These are phyloP conservation scores for Trichoderma atrobrunneum DNA, from an alignment of 2,329 filamentous ascomycete genomes.

Conservation along the genomic window DNA sequence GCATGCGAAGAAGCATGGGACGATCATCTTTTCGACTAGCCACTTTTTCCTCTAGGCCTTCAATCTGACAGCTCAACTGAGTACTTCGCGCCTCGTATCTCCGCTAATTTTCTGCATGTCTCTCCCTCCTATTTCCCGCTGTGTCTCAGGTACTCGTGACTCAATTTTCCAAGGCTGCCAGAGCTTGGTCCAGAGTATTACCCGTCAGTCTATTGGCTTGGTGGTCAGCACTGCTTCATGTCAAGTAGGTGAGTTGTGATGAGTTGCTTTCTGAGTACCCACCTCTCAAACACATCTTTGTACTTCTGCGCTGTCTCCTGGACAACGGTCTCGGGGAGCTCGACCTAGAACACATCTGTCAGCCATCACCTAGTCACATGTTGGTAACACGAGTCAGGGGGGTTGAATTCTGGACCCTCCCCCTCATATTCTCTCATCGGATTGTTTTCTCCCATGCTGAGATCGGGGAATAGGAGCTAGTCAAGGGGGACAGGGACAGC, in stretches of 20 bases:
- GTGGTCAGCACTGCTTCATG: constrained; percentile 1
- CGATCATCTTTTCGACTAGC: neutral
- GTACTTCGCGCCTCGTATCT: neutral
- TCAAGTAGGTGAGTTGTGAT: neutral
- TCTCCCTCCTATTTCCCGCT: neutral
- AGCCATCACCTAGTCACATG: neutral
- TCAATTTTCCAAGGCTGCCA: constrained; percentile 19
- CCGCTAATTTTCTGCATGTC: neutral
- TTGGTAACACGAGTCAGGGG: neutral
- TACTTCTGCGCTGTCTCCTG: constrained; percentile 70
- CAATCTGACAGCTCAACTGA: neutral
- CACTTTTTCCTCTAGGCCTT: neutral
- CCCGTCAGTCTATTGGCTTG: constrained; percentile 18
- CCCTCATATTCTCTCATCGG: neutral
- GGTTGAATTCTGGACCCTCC: neutral
- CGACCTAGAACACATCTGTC: neutral
- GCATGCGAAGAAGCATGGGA: neutral
- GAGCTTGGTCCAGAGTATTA: constrained; percentile 20
- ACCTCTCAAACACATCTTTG: constrained; percentile 60
- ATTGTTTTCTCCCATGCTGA: neutral
- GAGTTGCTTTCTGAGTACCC: neutral
- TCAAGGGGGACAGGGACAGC: neutral
- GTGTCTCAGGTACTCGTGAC: neutral
- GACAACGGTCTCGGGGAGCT: constrained; percentile 63
- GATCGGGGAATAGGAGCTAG: neutral